Evolutionary conservation across 257 asterid species (phyloP).

Genomic region (Handroanthus guayacan): DNA sequence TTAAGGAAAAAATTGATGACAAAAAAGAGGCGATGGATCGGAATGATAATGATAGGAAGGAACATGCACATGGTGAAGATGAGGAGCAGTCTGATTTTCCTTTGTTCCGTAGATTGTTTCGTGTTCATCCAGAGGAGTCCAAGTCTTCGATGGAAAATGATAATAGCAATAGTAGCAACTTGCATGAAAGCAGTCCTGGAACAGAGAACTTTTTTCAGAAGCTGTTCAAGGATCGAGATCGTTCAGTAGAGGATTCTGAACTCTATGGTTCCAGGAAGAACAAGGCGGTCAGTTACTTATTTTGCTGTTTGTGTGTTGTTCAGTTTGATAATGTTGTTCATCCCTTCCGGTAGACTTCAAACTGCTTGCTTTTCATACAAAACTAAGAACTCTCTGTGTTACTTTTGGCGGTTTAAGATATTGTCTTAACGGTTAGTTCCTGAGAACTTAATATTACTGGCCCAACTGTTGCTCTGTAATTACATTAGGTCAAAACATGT

Average conservation of each 20-base stretch:
- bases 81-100: conserved; percentile 75
- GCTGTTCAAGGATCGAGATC: conserved; percentile 92
- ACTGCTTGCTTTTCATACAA: background rate
- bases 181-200: conserved; percentile 89
- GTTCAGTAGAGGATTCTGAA: conserved; percentile 93
- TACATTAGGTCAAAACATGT: background rate
- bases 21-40: conserved; percentile 60
- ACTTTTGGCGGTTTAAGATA: background rate
- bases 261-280: conserved; percentile 75
- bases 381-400: conserved; percentile 4
- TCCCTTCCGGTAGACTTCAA: conserved; percentile 3
- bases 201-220: conserved; percentile 87
- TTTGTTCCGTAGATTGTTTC: conserved; percentile 73
- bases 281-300: conserved; percentile 69
- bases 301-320: conserved; percentile 18
- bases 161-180: conserved; percentile 49
- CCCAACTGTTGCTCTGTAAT: background rate
- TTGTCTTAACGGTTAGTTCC: too few relatives aligned
- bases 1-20: conserved; percentile 79
- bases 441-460: too few relatives aligned
- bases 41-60: conserved; percentile 62
- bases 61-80: conserved; percentile 66
- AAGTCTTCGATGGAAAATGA: conserved; percentile 53
- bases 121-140: conserved; percentile 89
- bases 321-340: conserved; percentile 11